Evolutionary conservation across 202 grass and related monocot genomes (phyloP), one percentile per base, ranked within the genome.

Genomic region (Setaria viridis): DNA sequence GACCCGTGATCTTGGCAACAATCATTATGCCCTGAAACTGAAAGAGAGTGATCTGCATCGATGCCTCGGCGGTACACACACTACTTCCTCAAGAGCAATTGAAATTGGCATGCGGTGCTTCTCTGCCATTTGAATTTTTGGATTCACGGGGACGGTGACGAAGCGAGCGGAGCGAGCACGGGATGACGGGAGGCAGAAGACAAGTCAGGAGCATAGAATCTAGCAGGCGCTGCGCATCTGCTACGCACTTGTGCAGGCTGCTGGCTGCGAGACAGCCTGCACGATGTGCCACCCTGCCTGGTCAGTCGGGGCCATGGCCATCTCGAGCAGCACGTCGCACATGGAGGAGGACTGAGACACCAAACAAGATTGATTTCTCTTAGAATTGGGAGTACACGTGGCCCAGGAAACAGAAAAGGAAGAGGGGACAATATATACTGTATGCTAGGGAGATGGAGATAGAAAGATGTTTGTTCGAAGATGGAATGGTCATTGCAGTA

Each of bases 281-380:
- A 59, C 58, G 75, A 60, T 42, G 74, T 60, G 37, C 37, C 20
- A 77, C 20, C 35, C 32, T 67, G 66, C 66, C 17, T 43, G n/a
- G 21, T 5, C 21, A 12, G 37, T 68, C 66, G 42, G 37, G 17
- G 66, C 66, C 66, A 5, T 42, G 66, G 66, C 66, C 65, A 5
- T 42, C 65, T 68, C 35, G 35, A 41, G 65, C 34, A 68, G 64
- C 64, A 67, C 64, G 30, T 39, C 64, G 62, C 62, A 64, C 62
- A 64, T 64, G 62, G 62, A 64, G 11, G 60, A 58, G 4, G 14
- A 14, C 49, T 51, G 49, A 4, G 48, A 14, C 25, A 25, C 25
- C 25, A 25, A 25, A 25, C 25, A 25, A 25, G 25, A 25, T 25
- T 25, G 25, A 25, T 35, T 35, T 4, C 35, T 37, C 35, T 37